Evolutionary conservation across 2,329 filamentous ascomycete species (phyloP).

Genomic region (Nakataea oryzae): DNA sequence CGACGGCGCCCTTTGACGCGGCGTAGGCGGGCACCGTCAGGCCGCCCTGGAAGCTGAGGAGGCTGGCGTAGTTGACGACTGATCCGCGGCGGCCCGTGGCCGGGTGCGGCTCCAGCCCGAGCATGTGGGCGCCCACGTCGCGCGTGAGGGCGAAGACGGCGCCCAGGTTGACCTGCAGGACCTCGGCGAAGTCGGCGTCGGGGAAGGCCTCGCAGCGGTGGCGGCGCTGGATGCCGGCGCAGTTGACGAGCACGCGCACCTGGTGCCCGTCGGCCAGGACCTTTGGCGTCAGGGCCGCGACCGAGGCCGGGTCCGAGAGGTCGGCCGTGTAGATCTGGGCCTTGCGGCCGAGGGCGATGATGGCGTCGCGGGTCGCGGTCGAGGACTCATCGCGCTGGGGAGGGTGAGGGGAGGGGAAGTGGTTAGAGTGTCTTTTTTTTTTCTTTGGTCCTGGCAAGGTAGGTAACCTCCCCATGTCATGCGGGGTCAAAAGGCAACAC

Average conservation of each 20-base stretch:
- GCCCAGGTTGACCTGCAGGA: conserved; percentile 79
- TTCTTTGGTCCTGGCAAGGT: not conserved
- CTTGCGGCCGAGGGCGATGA: conserved; percentile 57
- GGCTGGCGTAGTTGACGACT: conserved; percentile 77
- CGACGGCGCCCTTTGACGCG: conserved; percentile 74
- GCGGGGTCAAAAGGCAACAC: not conserved
- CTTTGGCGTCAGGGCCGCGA: conserved; percentile 48
- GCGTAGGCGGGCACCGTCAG: conserved; percentile 84
- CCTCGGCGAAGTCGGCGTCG: conserved; percentile 64
- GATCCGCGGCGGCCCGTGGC: conserved; percentile 48
- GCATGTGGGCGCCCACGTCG: conserved; percentile 71
- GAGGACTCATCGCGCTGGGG: conserved; percentile 21
- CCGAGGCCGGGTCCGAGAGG: conserved; percentile 48
- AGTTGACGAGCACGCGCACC: conserved; percentile 75
- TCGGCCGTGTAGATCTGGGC: conserved; percentile 60
- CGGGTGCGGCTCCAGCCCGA: conserved; percentile 38
- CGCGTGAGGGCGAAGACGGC: conserved; percentile 70
- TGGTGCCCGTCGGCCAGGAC: conserved; percentile 52
- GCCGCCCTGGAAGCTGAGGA: conserved; percentile 78
- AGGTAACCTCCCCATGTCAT: not conserved
- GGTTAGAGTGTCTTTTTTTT: not conserved
- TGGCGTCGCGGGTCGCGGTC: conserved; percentile 44
- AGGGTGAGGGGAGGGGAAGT: no score
- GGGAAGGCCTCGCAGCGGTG: conserved; percentile 70
- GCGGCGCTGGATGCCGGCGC: conserved; percentile 74